Evolutionary conservation across 2,329 filamentous ascomycete genomes (phyloP).

Genomic region (Stromatinia cepivora): DNA sequence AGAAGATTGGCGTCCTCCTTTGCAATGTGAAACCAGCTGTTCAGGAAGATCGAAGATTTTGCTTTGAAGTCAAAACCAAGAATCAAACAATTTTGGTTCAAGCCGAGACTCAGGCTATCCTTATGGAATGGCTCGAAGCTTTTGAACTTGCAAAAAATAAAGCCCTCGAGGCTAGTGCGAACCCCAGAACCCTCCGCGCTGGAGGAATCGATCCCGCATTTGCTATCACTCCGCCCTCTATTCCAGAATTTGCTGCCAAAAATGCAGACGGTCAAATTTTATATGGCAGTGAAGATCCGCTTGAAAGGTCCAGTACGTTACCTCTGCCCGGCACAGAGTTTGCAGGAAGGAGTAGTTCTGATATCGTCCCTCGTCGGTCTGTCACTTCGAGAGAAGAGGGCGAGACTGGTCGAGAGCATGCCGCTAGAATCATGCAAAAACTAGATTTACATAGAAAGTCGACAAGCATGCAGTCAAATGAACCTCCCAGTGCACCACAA

Average conservation of each 20-base stretch:
- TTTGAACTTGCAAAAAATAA: conserved; percentile 94
- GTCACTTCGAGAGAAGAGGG: conserved; percentile 66
- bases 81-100: conserved; percentile 86
- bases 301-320: conserved; percentile 66
- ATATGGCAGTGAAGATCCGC: conserved; percentile 49
- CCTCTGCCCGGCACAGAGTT: conserved; percentile 62
- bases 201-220: conserved; percentile 73
- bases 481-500: conserved; percentile 41
- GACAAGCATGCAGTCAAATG: conserved; percentile 45
- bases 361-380: conserved; percentile 61
- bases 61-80: conserved; percentile 98
- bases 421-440: conserved; percentile 87
- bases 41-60: conserved; percentile 91
- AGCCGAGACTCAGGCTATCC: conserved; percentile 85
- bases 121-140: conserved; percentile 92
- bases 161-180: conserved; percentile 74
- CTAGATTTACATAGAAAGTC: conserved; percentile 85
- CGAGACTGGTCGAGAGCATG: conserved; percentile 76
- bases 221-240: conserved; percentile 82
- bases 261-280: conserved; percentile 62
- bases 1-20: conserved; percentile 91
- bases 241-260: conserved; percentile 88
- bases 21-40: conserved; percentile 91
- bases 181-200: conserved; percentile 43
- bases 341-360: conserved; percentile 67